phyloP scores from a whole-genome alignment of 2,329 filamentous ascomycete species.

The Fusarium torreyae region DNA sequence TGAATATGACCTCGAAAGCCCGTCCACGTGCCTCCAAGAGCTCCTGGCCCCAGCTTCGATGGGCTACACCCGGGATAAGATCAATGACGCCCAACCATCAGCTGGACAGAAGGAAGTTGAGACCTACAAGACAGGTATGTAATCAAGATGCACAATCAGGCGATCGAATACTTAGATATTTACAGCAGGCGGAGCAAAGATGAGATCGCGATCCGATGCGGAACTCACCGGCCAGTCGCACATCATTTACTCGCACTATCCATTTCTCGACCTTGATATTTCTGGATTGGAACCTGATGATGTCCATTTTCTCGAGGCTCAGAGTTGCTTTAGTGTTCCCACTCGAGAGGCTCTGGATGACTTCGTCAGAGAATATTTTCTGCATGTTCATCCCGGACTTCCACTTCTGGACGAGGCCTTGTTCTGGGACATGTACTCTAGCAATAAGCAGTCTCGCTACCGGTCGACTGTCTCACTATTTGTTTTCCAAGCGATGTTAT shows the following conservation, averaged over 20 bases:
- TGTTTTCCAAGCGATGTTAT: conserved; percentile 36
- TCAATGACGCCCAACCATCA: neutral
- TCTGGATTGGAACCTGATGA: conserved; percentile 20
- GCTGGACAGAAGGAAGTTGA: fast-evolving
- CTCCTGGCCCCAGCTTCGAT: neutral
- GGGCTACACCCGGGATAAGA: neutral
- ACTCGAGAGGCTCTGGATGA: conserved; percentile 20
- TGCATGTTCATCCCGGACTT: conserved; percentile 30
- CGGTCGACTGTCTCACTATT: conserved; percentile 18
- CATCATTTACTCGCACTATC: conserved; percentile 31
- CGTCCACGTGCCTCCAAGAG: conserved; percentile 1
- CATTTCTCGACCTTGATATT: conserved; percentile 26
- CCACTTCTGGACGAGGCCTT: conserved; percentile 22
- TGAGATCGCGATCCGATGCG: neutral
- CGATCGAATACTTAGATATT: neutral
- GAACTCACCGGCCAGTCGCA: conserved; percentile 7
- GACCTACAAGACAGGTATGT: neutral
- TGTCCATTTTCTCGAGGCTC: conserved; percentile 27
- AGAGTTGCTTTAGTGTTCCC: conserved; percentile 35
- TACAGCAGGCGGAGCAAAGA: neutral
- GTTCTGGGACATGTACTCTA: conserved; percentile 32
- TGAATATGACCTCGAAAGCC: neutral
- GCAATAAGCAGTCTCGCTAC: neutral
- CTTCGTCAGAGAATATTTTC: conserved; percentile 35
- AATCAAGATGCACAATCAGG: neutral